Percentiles rank a stretch among this genome's conserved stretches.
Conservation (phyloP, 2,329 filamentous ascomycete genomes). For the Diaporthe humulicola region DNA sequence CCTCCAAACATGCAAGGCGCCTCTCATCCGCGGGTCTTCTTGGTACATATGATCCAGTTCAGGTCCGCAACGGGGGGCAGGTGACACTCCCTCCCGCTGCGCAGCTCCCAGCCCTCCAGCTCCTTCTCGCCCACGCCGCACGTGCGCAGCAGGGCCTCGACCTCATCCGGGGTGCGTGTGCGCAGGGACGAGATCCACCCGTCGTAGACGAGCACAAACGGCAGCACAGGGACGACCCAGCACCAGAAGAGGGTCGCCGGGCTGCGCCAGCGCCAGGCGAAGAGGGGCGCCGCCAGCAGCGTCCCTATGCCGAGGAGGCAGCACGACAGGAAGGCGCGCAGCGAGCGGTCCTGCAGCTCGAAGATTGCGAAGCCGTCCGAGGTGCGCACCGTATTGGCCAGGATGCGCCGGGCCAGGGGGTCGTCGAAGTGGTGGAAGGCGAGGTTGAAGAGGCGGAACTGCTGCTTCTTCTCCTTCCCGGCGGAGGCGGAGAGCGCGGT, state of each 20-base stretch:
- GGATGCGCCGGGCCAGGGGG: conserved; percentile 68
- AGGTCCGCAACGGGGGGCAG: conserved; percentile 65
- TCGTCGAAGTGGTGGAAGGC: conserved; percentile 85
- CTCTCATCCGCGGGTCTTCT: conserved; percentile 42
- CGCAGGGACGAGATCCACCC: conserved; percentile 76
- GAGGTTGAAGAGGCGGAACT: conserved; percentile 80
- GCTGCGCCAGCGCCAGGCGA: conserved; percentile 65
- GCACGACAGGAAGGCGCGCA: conserved; percentile 67
- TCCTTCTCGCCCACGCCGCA: conserved; percentile 57
- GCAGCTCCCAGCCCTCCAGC: conserved; percentile 61
- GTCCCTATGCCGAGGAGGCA: conserved; percentile 66
- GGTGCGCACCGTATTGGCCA: conserved; percentile 74
- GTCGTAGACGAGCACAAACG: conserved; percentile 77
- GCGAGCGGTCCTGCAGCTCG: conserved; percentile 77
- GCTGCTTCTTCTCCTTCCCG: conserved; percentile 57
- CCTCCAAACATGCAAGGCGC: neutral
- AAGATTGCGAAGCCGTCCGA: conserved; percentile 79
- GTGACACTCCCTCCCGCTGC: conserved; percentile 60
- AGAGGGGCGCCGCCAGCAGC: conserved; percentile 65
- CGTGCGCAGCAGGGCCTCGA: conserved; percentile 68
- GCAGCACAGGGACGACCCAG: conserved; percentile 75
- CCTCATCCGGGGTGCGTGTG: conserved; percentile 76
- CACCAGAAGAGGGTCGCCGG: conserved; percentile 73
- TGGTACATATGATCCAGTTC: conserved; percentile 65
- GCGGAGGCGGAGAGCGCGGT: neutral